Conservation (phyloP, 1,284 basidiomycete genomes). For the Omphalotus olearius region DNA sequence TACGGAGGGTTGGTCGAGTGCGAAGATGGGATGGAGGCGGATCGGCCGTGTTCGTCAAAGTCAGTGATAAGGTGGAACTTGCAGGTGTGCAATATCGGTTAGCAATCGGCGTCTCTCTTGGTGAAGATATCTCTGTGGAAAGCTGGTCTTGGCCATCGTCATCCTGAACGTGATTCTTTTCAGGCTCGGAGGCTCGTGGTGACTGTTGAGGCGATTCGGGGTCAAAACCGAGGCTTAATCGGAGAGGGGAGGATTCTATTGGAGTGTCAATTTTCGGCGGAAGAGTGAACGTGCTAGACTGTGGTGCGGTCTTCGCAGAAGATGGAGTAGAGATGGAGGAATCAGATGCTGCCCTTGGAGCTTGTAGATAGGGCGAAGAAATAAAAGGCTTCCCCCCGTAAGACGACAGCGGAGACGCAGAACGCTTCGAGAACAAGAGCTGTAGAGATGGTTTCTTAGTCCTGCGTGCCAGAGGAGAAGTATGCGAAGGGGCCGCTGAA, state of each 20-base stretch:
- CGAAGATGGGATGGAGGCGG: conserved; percentile 24
- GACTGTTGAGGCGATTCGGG: conserved; percentile 20
- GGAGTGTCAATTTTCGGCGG: conserved; percentile 48
- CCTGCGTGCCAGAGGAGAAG: conserved; percentile 30
- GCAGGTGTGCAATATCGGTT: conserved; percentile 38
- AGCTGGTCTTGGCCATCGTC: background rate
- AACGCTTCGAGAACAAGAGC: conserved; percentile 48
- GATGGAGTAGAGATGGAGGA: conserved; percentile 42
- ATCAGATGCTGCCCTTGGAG: conserved; percentile 34
- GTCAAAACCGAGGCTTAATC: conserved; percentile 37
- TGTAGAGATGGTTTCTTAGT: conserved; percentile 53
- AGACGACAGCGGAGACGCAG: conserved; percentile 31
- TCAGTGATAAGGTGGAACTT: conserved; percentile 25
- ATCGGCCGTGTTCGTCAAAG: conserved; percentile 9
- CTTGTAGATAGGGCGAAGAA: conserved; percentile 24
- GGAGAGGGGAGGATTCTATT: conserved; percentile 43
- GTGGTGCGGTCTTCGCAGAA: conserved; percentile 41
- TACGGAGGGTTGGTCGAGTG: conserved; percentile 21
- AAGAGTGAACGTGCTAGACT: conserved; percentile 30
- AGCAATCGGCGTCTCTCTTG: conserved; percentile 43
- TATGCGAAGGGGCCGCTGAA: conserved; percentile 16
- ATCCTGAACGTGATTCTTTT: background rate
- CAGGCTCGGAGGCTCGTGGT: conserved; percentile 2
- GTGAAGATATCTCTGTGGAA: background rate
- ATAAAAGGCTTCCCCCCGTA: conserved; percentile 9